Evolutionary conservation across 129 eudicot species (phyloP).

Genomic region (Helichrysum umbraculigerum): DNA sequence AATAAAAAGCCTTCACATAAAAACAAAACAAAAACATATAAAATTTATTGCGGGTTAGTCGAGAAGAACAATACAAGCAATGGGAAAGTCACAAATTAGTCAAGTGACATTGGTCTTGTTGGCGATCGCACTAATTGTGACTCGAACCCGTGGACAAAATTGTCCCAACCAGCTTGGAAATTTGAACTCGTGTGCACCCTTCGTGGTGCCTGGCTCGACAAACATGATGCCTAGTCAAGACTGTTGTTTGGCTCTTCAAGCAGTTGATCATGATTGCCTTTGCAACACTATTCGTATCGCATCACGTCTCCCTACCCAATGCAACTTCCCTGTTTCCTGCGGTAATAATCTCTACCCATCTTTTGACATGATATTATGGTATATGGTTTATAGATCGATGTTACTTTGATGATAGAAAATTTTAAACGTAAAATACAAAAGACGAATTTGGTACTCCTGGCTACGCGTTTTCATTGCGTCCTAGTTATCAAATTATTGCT

Average conservation of each 20-base stretch:
- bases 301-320: conserved; percentile 55
- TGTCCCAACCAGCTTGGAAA: conserved; percentile 50
- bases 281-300: conserved; percentile 69
- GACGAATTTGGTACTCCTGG: too few species aligned
- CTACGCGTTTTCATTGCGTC: too few species aligned
- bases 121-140: conserved; percentile 27
- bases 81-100: conserved; percentile 9
- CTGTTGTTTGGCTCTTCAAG: conserved; percentile 70
- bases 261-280: conserved; percentile 61
- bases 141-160: conserved; percentile 30
- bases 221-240: conserved; percentile 46
- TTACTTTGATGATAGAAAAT: too few species aligned
- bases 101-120: conserved; percentile 19
- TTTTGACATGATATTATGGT: too few species aligned
- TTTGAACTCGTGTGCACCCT: conserved; percentile 69
- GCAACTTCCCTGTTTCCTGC: conserved; percentile 77
- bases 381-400: too few species aligned
- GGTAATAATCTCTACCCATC: conserved; percentile 18
- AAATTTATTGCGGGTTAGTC: neutral
- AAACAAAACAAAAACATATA: neutral
- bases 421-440: too few species aligned
- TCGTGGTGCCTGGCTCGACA: conserved; percentile 59
- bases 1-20: neutral
- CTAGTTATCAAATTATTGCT: too few species aligned
- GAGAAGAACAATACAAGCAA: neutral